Evolutionary conservation across 2,329 filamentous ascomycete species (phyloP), one percentile per base, ranked within the genome.

Genomic region (Zelopaecilomyces penicillatus): DNA sequence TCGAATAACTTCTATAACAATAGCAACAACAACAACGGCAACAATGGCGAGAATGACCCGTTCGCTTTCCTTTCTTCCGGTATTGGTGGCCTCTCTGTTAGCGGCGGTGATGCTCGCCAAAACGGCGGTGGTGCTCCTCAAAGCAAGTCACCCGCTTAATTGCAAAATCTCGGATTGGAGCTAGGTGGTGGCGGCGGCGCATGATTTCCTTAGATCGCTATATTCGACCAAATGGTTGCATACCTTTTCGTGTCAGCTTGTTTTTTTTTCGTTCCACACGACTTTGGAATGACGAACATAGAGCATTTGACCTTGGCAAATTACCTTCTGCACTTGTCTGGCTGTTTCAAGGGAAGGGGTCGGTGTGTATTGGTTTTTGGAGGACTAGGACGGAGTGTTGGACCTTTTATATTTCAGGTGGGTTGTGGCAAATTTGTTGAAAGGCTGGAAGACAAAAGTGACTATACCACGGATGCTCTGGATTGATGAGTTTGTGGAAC

Each of bases 1-100:
- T 82, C 84, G 36, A 65, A 65, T 67, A 68, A 67, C 54, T 69
- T 67, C 43, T 69, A 69, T 50, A 61, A 57, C 50, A 62, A 46
- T 36, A 48, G 39, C 42, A 42, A 41, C 45, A 85, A 83, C 57
- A 80, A 80, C 60, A 86, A 84, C 57, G 84, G 83, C 60, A 70
- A 64, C 50, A 73, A 81, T 55, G 71, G 70, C 44, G 82, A 86
- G 58, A 82, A 73, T 54, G 86, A 90, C 55, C 85, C 86, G 8
- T 90, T 91, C 64, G 82, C 84, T 11, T 91, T 91, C 69, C 74
- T 93, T 42, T 85, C 82, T 30, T 76, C 77, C 30, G 83, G 83
- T 37, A 86, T 93, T 47, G 78, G 81, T 45, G 78, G 80, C 41
- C 74, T 93, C 42, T 81, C 81, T 33, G 85, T 93, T 54, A 79